These are phyloP conservation scores for Zymoseptoria passerinii DNA, from an alignment of 2,329 filamentous ascomycete genomes.

Conservation along the genomic window DNA sequence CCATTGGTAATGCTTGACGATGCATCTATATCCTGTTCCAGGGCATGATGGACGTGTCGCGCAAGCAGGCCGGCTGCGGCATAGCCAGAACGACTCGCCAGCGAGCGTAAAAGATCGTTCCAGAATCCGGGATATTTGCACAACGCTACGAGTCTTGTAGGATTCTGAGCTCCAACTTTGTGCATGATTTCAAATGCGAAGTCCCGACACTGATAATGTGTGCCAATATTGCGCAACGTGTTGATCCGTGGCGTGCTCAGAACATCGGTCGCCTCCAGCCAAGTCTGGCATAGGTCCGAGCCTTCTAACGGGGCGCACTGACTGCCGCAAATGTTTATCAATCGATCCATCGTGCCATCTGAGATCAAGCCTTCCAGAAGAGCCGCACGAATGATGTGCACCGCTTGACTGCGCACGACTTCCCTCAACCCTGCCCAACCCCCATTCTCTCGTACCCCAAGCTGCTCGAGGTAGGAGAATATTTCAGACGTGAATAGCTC, in stretches of 20 bases:
- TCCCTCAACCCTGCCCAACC: conserved; percentile 35
- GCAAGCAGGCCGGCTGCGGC: conserved; percentile 1
- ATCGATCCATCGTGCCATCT: conserved; percentile 1
- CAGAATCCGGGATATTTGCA: background rate
- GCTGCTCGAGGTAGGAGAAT: conserved; percentile 34
- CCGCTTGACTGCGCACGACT: conserved; percentile 35
- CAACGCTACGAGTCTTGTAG: background rate
- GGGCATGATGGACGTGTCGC: background rate
- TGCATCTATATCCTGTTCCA: background rate
- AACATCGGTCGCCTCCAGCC: background rate
- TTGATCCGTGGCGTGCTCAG: background rate
- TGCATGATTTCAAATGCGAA: background rate
- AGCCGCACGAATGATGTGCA: conserved; percentile 31
- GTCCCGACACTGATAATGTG: background rate
- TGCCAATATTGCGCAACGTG: background rate
- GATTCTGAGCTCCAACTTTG: background rate
- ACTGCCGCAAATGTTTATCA: conserved; percentile 6
- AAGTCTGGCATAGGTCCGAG: conserved; percentile 1
- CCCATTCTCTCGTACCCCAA: conserved; percentile 27
- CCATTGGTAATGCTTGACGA: background rate
- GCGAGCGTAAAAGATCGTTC: conserved; percentile 1
- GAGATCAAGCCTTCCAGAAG: conserved; percentile 29
- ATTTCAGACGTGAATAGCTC: conserved; percentile 30
- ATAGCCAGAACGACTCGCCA: background rate
- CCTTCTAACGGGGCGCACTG: conserved; percentile 3